Evolutionary conservation across 75 land plant species (phyloP), one percentile per base, ranked within the genome.

Genomic region (Picea glauca): DNA sequence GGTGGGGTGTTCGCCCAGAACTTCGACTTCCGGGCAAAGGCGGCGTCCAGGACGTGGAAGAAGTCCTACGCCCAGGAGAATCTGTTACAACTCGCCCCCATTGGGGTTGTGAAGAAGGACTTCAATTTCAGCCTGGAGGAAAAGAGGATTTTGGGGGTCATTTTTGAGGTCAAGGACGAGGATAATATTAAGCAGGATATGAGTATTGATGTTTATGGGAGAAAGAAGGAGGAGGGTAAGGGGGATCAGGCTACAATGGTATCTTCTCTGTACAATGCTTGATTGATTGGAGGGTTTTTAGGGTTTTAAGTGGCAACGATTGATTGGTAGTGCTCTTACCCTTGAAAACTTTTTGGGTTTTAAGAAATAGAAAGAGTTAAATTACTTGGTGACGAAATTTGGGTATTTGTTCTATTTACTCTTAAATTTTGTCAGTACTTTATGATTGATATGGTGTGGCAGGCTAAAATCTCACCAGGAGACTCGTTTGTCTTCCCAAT

Each of bases 181-280:
- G 88, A 86, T 81, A 86, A 86, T 80, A 84, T 86, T 67, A 87
- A 87, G 82, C 89, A 85, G 79, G 89, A 87, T 60, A 13, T 87
- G 82, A 87, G 89, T 62, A 87, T 87, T 59, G 89, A 87, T 54
- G 89, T 85, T 13, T 87, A 87, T 66, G 88, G 88, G 17, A 40
- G 88, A 18, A 82, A 77, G 61, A 78, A 80, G 60, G 76, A 84
- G 32, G 87, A 84, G 31, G 74, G 30, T 3, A 62, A 63, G 18
- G 62, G 14, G 4, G 75, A 63, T 60, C 7, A 75, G 13, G 80
- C n/a, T 6, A 13, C 59, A 1, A 15, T 75, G 18, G 23, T 62
- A 32, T 60, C 78, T 15, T 15, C 38, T 46, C 40, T 64, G 33
- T 68, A 68, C 57, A 74, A 79, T 65, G 80, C n/a, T 31, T 66